Percentiles rank a stretch among this genome's conserved stretches.
These are phyloP conservation scores for Lepidium campestre DNA, from an alignment of 441 rosid genomes.

Conservation along the genomic window DNA sequence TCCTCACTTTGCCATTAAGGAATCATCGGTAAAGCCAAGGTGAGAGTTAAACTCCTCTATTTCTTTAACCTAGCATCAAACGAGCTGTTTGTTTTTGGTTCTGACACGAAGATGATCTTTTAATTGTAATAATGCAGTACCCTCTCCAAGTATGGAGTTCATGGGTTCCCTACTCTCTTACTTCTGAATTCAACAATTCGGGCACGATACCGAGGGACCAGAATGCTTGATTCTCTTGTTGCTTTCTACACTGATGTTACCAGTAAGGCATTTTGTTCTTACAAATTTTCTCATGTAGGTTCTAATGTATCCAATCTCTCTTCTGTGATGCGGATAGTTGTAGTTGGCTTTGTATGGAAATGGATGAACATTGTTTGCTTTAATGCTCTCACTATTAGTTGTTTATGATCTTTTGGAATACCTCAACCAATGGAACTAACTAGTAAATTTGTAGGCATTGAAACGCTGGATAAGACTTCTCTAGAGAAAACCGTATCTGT, in stretches of 20 bases:
- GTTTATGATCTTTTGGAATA: background rate
- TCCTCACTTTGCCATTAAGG: constrained; percentile 74
- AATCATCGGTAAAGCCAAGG: constrained; percentile 84
- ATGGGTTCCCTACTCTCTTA: constrained; percentile 83
- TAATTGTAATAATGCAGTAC: constrained; percentile 46
- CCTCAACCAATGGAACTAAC: constrained; percentile 5
- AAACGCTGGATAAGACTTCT: constrained; percentile 37
- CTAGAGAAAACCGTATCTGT: constrained; percentile 33
- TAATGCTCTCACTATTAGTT: background rate
- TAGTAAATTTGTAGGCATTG: constrained; percentile 43
- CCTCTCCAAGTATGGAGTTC: constrained; percentile 88
- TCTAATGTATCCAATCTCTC: background rate
- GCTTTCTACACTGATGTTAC: constrained; percentile 64
- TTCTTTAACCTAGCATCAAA: background rate
- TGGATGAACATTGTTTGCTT: background rate
- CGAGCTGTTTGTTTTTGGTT: background rate
- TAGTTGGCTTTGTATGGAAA: background rate
- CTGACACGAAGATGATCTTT: background rate
- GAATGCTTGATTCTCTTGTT: constrained; percentile 64
- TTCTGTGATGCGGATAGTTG: background rate
- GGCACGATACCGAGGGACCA: constrained; percentile 56
- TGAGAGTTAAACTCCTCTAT: constrained; percentile 13
- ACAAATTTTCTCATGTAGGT: background rate
- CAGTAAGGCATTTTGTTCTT: constrained; percentile 37
- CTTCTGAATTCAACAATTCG: constrained; percentile 74